These are phyloP conservation scores for Bretschneidera sinensis DNA, from an alignment of 345 rosid genomes.

Conservation along the genomic window DNA sequence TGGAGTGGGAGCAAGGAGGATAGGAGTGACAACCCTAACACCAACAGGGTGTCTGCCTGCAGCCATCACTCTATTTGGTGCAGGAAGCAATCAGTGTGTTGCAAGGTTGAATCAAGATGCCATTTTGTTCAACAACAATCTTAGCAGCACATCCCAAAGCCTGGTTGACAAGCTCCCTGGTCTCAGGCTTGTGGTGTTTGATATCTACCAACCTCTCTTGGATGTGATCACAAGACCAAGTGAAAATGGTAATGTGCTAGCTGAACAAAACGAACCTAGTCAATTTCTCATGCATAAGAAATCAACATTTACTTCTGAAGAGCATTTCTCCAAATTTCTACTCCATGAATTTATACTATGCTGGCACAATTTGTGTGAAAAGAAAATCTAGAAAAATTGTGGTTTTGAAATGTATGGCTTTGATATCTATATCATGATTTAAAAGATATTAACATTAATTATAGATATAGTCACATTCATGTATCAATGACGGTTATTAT, in stretches of 20 bases:
- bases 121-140: slow-evolving; percentile 60
- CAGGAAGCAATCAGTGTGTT: slow-evolving; percentile 70
- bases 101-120: slow-evolving; percentile 70
- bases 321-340: background rate
- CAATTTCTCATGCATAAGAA: background rate
- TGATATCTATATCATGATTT: background rate
- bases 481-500: too few relatives aligned
- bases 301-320: background rate
- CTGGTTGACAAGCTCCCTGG: slow-evolving; percentile 48
- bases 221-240: slow-evolving; percentile 58
- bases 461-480: too few relatives aligned
- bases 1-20: slow-evolving; percentile 67
- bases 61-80: slow-evolving; percentile 73
- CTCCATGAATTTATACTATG: background rate
- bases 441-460: too few relatives aligned
- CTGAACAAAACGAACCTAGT: slow-evolving; percentile 14
- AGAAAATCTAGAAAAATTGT: too few relatives aligned
- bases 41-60: slow-evolving; percentile 91
- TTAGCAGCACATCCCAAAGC: slow-evolving; percentile 57
- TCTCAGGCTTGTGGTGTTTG: slow-evolving; percentile 77
- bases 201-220: slow-evolving; percentile 71
- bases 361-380: background rate
- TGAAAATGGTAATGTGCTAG: slow-evolving; percentile 49
- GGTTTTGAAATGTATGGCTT: background rate
- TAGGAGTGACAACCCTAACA: slow-evolving; percentile 77